Conservation (phyloP, 2,329 filamentous ascomycete genomes). For the Fusarium haematococcum region DNA sequence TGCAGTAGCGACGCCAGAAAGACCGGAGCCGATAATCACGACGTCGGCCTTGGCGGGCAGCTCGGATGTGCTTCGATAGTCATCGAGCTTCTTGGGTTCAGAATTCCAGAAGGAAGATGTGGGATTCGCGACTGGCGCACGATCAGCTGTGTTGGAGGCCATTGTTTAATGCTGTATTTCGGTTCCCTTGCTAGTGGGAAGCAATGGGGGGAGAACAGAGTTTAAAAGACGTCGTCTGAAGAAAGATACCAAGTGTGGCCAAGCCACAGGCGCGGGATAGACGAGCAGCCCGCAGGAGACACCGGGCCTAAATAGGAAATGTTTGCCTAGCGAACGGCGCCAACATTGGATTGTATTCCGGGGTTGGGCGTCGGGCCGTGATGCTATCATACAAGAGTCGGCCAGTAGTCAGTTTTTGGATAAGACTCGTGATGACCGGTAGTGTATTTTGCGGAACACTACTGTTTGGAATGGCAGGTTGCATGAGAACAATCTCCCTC, state of each 20-base stretch:
- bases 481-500: neutral
- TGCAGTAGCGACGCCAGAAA: conserved; percentile 53
- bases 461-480: neutral
- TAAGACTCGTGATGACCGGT: neutral
- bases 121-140: conserved; percentile 16
- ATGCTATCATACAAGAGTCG: neutral
- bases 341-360: neutral
- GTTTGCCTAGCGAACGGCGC: neutral
- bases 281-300: neutral
- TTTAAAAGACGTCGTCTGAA: neutral
- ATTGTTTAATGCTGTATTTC: neutral
- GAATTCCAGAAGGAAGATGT: conserved; percentile 26
- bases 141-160: neutral
- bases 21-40: conserved; percentile 51
- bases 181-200: neutral
- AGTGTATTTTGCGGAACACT: neutral
- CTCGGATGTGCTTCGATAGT: conserved; percentile 13
- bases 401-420: neutral
- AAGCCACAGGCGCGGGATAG: neutral
- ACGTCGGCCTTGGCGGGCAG: conserved; percentile 57
- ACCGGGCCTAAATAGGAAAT: neutral
- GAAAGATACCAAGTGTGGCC: neutral
- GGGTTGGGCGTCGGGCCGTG: neutral
- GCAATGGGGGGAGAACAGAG: neutral
- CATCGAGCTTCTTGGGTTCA: conserved; percentile 7